These are phyloP conservation scores for Trametes hirsuta DNA, from an alignment of 1,284 basidiomycete species.

Conservation along the genomic window DNA sequence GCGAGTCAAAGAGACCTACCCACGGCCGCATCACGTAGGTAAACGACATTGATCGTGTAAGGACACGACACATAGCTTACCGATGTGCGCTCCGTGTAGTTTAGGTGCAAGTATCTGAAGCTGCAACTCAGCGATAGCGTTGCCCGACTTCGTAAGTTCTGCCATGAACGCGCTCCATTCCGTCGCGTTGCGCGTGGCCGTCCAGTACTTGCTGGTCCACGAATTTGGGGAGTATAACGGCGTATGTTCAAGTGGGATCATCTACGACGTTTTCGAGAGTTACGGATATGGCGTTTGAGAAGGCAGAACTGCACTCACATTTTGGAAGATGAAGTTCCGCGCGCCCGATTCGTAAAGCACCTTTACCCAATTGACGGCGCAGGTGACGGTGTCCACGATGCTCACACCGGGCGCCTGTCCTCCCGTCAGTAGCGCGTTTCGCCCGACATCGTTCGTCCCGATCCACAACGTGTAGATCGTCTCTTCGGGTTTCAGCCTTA, in stretches of 20 bases:
- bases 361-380: conserved; percentile 43
- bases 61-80: background rate
- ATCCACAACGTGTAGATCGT: conserved; percentile 52
- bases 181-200: conserved; percentile 24
- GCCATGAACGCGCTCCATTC: conserved; percentile 35
- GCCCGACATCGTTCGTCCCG: conserved; percentile 49
- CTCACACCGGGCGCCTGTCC: conserved; percentile 37
- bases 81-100: background rate
- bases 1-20: conserved; percentile 47
- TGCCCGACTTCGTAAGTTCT: conserved; percentile 37
- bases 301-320: conserved; percentile 34
- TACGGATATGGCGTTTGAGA: background rate
- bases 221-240: background rate
- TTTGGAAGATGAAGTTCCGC: conserved; percentile 49
- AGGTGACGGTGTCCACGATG: conserved; percentile 42
- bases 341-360: conserved; percentile 43
- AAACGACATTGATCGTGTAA: conserved; percentile 17
- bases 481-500: conserved; percentile 28
- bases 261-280: background rate
- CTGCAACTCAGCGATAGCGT: conserved; percentile 36
- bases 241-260: background rate
- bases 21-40: conserved; percentile 21
- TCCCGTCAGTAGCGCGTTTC: conserved; percentile 38
- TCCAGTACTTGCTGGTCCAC: conserved; percentile 28
- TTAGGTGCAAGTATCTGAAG: conserved; percentile 31